Percentiles rank a stretch among this genome's conserved stretches.
phyloP scores from a whole-genome alignment of 805 yeast species.

The Wickerhamiella allomyrinae region DNA sequence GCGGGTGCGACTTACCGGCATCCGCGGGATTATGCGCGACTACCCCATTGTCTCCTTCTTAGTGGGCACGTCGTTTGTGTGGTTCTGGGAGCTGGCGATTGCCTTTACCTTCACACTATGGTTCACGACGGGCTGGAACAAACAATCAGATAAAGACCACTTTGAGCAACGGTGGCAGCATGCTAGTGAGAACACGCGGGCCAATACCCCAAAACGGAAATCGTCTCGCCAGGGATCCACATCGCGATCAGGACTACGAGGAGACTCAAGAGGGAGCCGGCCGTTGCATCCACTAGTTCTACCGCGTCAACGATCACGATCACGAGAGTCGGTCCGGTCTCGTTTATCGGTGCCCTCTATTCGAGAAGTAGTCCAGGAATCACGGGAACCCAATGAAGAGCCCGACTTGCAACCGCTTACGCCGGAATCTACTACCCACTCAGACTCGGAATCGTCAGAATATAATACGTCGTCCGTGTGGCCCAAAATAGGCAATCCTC shows the following conservation, averaged over 20 bases:
- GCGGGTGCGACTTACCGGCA: constrained; percentile 8
- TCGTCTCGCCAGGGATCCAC: too few relatives aligned
- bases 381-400: too few relatives aligned
- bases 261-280: too few relatives aligned
- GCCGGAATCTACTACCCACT: neutral
- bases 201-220: too few relatives aligned
- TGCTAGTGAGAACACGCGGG: constrained; percentile 3
- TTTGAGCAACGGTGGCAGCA: neutral
- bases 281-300: too few relatives aligned
- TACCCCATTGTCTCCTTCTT: constrained; percentile 10
- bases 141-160: too few relatives aligned
- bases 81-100: constrained; percentile 10
- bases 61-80: constrained; percentile 5
- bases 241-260: too few relatives aligned
- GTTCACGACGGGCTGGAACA: neutral
- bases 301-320: too few relatives aligned
- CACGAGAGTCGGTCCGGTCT: too few relatives aligned
- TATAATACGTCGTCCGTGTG: neutral
- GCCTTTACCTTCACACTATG: constrained; percentile 3
- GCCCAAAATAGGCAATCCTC: neutral
- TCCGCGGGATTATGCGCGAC: constrained; percentile 9
- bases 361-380: too few relatives aligned
- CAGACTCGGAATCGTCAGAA: neutral
- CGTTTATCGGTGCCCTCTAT: too few relatives aligned
- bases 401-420: neutral